Conservation (phyloP, 2,329 filamentous ascomycete genomes). For the Chrysosporium queenslandicum region DNA sequence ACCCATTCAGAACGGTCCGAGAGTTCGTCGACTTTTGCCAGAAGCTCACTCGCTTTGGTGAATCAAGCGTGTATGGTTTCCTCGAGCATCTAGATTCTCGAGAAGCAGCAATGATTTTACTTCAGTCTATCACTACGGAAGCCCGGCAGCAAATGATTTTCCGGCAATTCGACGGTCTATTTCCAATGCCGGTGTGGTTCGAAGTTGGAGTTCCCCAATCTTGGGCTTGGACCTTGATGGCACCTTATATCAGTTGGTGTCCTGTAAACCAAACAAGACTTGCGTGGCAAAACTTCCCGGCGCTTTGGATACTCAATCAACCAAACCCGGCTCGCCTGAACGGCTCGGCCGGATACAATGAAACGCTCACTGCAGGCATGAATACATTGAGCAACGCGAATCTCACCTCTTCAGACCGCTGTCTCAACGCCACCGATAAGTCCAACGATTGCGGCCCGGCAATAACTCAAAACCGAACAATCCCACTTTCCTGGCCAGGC, state of each 20-base stretch:
- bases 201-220: constrained; percentile 68
- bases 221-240: constrained; percentile 73
- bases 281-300: constrained; percentile 76
- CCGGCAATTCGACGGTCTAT: constrained; percentile 70
- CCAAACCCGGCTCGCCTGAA: constrained; percentile 60
- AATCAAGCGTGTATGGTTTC: constrained; percentile 73
- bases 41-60: constrained; percentile 70
- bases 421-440: constrained; percentile 43
- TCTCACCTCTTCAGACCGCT: constrained; percentile 42
- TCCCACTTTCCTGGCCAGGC: constrained; percentile 64
- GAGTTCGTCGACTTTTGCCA: constrained; percentile 78
- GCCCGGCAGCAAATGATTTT: constrained; percentile 77
- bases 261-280: constrained; percentile 62
- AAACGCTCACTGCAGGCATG: constrained; percentile 43
- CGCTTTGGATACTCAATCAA: constrained; percentile 62
- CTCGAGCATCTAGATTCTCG: constrained; percentile 66
- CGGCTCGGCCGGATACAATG: constrained; percentile 47
- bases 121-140: constrained; percentile 68
- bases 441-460: constrained; percentile 50
- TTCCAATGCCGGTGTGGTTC: constrained; percentile 76
- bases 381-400: constrained; percentile 29
- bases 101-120: constrained; percentile 60
- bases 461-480: constrained; percentile 58
- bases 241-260: constrained; percentile 70
- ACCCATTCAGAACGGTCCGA: constrained; percentile 61